Conservation (phyloP, 1,284 basidiomycete genomes). For the Apiotrichum domesticum region DNA sequence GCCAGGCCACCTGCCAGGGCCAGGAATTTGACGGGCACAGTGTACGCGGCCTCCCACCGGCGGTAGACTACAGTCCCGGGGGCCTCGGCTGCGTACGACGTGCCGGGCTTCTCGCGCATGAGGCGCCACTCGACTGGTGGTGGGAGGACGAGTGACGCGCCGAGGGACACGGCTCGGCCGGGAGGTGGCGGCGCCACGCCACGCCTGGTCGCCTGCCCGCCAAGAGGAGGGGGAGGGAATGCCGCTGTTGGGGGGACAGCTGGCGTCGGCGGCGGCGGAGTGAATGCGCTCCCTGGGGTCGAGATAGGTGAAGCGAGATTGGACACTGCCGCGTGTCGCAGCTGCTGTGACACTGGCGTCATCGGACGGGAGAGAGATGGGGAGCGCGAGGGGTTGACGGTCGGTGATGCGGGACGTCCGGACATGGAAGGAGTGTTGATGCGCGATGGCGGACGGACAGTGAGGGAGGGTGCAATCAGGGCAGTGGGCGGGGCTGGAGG, state of each 20-base stretch:
- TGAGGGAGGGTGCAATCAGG: constrained; percentile 2
- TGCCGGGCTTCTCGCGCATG: constrained; percentile 22
- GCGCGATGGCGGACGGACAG: constrained; percentile 22
- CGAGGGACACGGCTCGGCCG: constrained; percentile 20
- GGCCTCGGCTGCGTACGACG: constrained; percentile 25
- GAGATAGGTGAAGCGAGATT: constrained; percentile 14
- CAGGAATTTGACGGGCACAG: constrained; percentile 25
- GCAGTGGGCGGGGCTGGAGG: constrained; percentile 8
- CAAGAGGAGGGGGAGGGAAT: constrained; percentile 20
- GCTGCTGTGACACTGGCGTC: constrained; percentile 33
- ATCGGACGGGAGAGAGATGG: constrained; percentile 28
- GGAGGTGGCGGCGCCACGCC: constrained; percentile 3
- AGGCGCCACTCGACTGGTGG: constrained; percentile 10
- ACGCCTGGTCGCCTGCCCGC: constrained; percentile 4
- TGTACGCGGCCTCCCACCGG: constrained; percentile 28
- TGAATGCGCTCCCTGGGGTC: background rate
- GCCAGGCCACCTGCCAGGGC: constrained; percentile 30
- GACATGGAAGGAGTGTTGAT: constrained; percentile 15
- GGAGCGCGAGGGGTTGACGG: constrained; percentile 2
- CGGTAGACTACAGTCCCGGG: constrained; percentile 9
- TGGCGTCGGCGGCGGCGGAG: background rate
- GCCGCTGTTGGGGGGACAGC: constrained; percentile 3
- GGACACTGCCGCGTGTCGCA: constrained; percentile 30
- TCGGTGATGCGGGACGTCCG: constrained; percentile 14
- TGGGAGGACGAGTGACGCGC: constrained; percentile 20